A percentile compares a stretch with the other conserved stretches of the same genome.
Conservation (phyloP, 306 rosid species). For the Vigna hirtella region DNA sequence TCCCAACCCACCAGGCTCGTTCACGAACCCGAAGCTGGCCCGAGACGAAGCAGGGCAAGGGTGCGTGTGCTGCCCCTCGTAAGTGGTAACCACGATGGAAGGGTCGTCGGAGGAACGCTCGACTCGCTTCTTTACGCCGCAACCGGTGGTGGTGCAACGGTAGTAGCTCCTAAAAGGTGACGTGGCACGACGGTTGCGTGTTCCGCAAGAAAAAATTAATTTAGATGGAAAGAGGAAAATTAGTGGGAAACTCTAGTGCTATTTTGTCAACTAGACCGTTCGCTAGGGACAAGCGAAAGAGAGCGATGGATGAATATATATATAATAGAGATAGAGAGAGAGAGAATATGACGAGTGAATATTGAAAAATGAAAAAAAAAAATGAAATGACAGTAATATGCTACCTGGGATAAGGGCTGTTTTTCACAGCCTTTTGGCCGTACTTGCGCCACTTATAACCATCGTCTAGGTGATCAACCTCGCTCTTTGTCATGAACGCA, state of each 20-base stretch:
- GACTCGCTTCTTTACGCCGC: constrained; percentile 79
- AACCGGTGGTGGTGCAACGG: constrained; percentile 63
- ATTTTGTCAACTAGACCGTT: constrained; percentile 16
- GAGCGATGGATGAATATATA: not conserved
- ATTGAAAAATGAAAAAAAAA: not conserved
- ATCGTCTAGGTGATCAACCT: constrained; percentile 77
- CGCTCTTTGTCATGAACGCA: constrained; percentile 80
- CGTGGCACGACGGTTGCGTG: constrained; percentile 24
- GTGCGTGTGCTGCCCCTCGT: constrained; percentile 81
- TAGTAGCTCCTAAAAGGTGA: constrained; percentile 66
- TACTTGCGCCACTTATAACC: constrained; percentile 86
- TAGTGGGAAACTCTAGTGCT: not conserved
- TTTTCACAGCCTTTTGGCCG: constrained; percentile 80
- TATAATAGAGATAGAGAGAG: not conserved
- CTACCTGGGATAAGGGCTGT: constrained; percentile 82
- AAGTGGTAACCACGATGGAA: constrained; percentile 68
- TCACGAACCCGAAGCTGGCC: constrained; percentile 41
- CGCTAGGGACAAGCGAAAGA: not conserved
- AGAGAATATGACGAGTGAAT: not conserved
- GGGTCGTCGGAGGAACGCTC: constrained; percentile 75
- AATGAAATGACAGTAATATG: not conserved
- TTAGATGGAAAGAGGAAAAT: not conserved
- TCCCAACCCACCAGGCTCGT: constrained; percentile 3
- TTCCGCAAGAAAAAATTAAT: constrained; percentile 25
- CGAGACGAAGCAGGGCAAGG: constrained; percentile 58